Evolutionary conservation across 2,329 filamentous ascomycete genomes (phyloP).

Genomic region (Juglanconis sp.): DNA sequence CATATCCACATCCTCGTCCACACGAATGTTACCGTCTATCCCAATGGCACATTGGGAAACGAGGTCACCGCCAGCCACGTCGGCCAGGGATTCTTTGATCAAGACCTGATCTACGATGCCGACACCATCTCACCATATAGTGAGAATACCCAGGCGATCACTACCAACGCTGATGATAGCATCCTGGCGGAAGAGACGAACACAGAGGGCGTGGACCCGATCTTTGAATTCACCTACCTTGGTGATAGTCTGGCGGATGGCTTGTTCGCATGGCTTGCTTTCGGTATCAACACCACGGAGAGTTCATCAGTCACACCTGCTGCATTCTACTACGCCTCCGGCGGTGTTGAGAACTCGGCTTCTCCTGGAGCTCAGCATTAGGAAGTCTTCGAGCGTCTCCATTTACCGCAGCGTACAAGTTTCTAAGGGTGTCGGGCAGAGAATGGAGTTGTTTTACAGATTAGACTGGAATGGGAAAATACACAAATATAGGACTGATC

Average conservation of each 20-base stretch:
- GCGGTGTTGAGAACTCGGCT: slow-evolving; percentile 7
- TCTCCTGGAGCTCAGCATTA: no score
- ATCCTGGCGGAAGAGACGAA: slow-evolving; percentile 25
- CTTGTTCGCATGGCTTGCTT: slow-evolving; percentile 29
- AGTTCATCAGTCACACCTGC: slow-evolving; percentile 24
- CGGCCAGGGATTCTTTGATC: slow-evolving; percentile 30
- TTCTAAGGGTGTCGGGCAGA: no score
- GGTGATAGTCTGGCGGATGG: slow-evolving; percentile 24
- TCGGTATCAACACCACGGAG: slow-evolving; percentile 27
- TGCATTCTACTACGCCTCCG: slow-evolving; percentile 20
- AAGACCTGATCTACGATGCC: slow-evolving; percentile 22
- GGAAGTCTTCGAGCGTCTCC: no score
- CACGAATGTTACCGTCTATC: slow-evolving; percentile 31
- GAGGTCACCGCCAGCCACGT: slow-evolving; percentile 28
- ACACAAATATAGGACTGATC: no score
- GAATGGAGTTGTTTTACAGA: no score
- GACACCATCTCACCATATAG: slow-evolving; percentile 25
- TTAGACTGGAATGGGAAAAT: no score
- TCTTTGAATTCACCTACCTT: slow-evolving; percentile 27
- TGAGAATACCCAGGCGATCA: slow-evolving; percentile 24
- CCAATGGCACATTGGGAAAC: slow-evolving; percentile 39
- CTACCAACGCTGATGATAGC: slow-evolving; percentile 24
- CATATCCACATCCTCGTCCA: slow-evolving; percentile 38
- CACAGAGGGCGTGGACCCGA: slow-evolving; percentile 28
- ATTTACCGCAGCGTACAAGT: no score